Base-by-base conservation (phyloP, 1,284 basidiomycete species). In the Blastosporella zonata region DNA sequence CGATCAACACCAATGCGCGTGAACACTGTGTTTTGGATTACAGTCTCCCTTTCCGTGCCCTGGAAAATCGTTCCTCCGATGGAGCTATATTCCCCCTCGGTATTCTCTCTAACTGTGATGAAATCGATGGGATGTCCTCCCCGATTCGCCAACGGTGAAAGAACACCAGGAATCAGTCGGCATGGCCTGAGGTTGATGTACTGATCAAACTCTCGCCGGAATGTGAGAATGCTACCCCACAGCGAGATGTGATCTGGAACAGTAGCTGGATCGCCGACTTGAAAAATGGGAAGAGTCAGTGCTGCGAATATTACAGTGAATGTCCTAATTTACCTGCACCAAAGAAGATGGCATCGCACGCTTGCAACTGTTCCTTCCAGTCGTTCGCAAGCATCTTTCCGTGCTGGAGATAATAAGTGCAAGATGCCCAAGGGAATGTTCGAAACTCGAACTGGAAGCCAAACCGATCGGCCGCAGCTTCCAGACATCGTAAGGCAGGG, bases 171-270 rank as follows among this genome's bases (percentile, higher is more conserved):
- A 8, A 81, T 67, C 15, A 80, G 62, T 10, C 73, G 68, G 50
- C 72, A 76, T 1, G 77, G 78, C 17, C 79, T 69, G 8, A 81
- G 64, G 53, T 78, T 79, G 60, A 77, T 75, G 59, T 77, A 81
- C 56, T 79, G 78, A 50, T 81, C 74, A 34, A 81, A 75, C 13
- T 71, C 72, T 33, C 75, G 70, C 35, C 78, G 70, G 63, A 81
- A 77, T 41, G 72, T 66, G 7, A 79, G 66, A 25, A 78, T 63
- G 41, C 71, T 72, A 33, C 73, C 73, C 78, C 77, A 81, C 20
- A 81, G 65, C n/a, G 73, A 76, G 54, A 80, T 71, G 53, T 80
- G 77, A 62, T 80, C 77, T n/a, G 76, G 76, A 4, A 78, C 74
- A 6, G 62, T 69, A 7, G 67, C 61, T 36, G 65, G 62, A 57